A percentile compares a stretch with the other conserved stretches of the same genome.
These are phyloP conservation scores for Candida suzukii DNA, from an alignment of 805 yeast species.

Conservation along the genomic window DNA sequence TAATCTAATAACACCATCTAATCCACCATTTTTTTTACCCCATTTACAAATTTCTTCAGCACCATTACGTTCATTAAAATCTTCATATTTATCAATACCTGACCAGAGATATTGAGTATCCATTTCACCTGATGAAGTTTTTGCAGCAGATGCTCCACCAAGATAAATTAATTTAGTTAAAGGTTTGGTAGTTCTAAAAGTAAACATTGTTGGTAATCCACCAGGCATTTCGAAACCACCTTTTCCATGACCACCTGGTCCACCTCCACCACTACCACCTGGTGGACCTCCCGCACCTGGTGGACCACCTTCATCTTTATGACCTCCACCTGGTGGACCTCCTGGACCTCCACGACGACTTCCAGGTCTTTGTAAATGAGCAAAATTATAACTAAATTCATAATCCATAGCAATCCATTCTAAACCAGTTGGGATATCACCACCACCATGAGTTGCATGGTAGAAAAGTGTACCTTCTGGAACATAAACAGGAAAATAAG, in stretches of 20 bases:
- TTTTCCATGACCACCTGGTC: background rate
- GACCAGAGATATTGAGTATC: slow-evolving; percentile 45
- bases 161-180: slow-evolving; percentile 41
- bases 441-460: slow-evolving; percentile 36
- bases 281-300: slow-evolving; percentile 7
- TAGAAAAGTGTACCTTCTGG: slow-evolving; percentile 54
- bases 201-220: slow-evolving; percentile 24
- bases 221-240: slow-evolving; percentile 2
- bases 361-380: slow-evolving; percentile 13
- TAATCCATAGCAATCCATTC: slow-evolving; percentile 65
- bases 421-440: slow-evolving; percentile 10
- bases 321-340: slow-evolving; percentile 6
- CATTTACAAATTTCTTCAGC: slow-evolving; percentile 50
- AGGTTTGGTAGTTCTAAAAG: slow-evolving; percentile 42
- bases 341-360: slow-evolving; percentile 1
- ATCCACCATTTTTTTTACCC: slow-evolving; percentile 38
- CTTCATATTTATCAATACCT: slow-evolving; percentile 21
- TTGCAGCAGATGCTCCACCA: slow-evolving; percentile 71
- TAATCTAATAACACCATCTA: slow-evolving; percentile 52
- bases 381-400: slow-evolving; percentile 51
- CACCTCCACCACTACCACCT: slow-evolving; percentile 2
- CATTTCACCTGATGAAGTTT: slow-evolving; percentile 48
- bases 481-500: slow-evolving; percentile 52
- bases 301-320: background rate
- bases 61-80: slow-evolving; percentile 34